A percentile compares a stretch with the other conserved stretches of the same genome.
These are phyloP conservation scores for Trametes meyenii DNA, from an alignment of 768 basidiomycete genomes.

Conservation along the genomic window DNA sequence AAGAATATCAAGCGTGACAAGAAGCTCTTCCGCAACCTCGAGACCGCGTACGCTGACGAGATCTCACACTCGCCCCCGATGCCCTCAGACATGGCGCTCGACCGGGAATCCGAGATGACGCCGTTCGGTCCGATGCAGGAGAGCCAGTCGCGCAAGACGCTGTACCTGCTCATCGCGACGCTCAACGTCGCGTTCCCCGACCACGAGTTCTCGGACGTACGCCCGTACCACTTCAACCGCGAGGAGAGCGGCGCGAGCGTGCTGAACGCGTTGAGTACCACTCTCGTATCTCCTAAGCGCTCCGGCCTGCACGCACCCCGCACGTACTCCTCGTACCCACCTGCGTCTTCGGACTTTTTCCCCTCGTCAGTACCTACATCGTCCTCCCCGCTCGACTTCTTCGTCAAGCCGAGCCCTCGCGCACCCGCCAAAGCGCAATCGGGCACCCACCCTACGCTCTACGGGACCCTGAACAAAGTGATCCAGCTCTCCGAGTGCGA, in stretches of 20 bases:
- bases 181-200: constrained; percentile 98
- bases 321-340: constrained; percentile 86
- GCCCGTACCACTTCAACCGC: constrained; percentile 86
- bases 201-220: constrained; percentile 93
- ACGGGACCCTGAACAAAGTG: constrained; percentile 85
- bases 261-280: constrained; percentile 83
- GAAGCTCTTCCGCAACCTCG: constrained; percentile 92
- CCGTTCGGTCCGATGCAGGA: constrained; percentile 93
- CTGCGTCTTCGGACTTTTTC: constrained; percentile 71
- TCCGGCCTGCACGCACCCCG: constrained; percentile 70
- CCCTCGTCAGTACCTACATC: constrained; percentile 75
- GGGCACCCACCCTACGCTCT: constrained; percentile 87
- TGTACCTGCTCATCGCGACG: constrained; percentile 94
- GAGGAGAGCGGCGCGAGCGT: constrained; percentile 76
- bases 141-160: constrained; percentile 83
- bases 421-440: constrained; percentile 74
- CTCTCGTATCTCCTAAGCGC: constrained; percentile 73
- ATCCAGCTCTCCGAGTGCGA: constrained; percentile 92
- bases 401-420: constrained; percentile 58
- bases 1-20: constrained; percentile 98
- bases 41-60: constrained; percentile 82
- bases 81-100: constrained; percentile 75
- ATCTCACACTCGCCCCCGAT: constrained; percentile 83
- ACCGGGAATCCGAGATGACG: constrained; percentile 72
- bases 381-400: constrained; percentile 64